A percentile compares a stretch with the other conserved stretches of the same genome.
Conservation (phyloP, 805 yeast genomes). For the Yamadazyma kitorensis region DNA sequence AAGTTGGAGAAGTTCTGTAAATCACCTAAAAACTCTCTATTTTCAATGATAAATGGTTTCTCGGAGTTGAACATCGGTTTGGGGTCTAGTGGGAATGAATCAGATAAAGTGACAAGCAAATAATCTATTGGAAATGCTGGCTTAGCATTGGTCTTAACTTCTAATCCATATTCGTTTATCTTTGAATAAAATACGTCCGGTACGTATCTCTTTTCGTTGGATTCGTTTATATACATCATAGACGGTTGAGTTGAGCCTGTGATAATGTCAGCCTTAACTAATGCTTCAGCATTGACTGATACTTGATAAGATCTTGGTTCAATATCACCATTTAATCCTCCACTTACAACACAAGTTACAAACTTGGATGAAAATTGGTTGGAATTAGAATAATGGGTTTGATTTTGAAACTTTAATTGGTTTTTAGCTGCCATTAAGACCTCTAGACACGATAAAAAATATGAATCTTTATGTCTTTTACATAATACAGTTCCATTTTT, state of each 20-base stretch:
- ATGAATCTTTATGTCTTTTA: constrained; percentile 89
- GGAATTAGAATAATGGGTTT: constrained; percentile 57
- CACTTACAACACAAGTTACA: constrained; percentile 89
- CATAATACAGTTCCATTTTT: constrained; percentile 89
- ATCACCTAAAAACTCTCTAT: constrained; percentile 72
- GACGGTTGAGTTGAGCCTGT: constrained; percentile 89
- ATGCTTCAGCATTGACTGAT: constrained; percentile 79
- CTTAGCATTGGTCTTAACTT: constrained; percentile 84
- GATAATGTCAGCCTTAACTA: constrained; percentile 81
- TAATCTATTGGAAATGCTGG: constrained; percentile 95
- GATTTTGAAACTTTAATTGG: constrained; percentile 65
- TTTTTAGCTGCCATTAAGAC: constrained; percentile 76
- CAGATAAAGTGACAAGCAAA: constrained; percentile 79
- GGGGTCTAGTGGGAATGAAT: constrained; percentile 80
- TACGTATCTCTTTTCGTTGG: constrained; percentile 75
- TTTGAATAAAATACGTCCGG: constrained; percentile 90
- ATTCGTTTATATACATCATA: constrained; percentile 73
- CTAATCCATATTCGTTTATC: constrained; percentile 82
- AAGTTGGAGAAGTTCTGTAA: constrained; percentile 63
- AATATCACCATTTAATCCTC: constrained; percentile 84
- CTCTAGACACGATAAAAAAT: constrained; percentile 86
- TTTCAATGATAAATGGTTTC: constrained; percentile 66
- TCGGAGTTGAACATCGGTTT: constrained; percentile 46
- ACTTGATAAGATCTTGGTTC: constrained; percentile 92
- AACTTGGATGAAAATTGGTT: constrained; percentile 82